A percentile compares a stretch with the other conserved stretches of the same genome.
Conservation (phyloP, 75 land plant genomes). For the Selaginella tamariscina region DNA sequence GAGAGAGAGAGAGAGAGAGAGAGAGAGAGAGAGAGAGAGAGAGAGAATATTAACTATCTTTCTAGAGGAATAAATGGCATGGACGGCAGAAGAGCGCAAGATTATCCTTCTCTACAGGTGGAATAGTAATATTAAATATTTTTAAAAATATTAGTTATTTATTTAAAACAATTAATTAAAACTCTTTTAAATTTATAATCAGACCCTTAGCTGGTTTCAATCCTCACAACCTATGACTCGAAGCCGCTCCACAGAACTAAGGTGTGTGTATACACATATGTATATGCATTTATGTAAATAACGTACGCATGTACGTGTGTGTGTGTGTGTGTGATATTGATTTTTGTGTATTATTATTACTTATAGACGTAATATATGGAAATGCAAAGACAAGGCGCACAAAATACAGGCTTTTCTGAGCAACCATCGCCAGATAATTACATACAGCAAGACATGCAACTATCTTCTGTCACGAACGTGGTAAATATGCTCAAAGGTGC, state of each 20-base stretch:
- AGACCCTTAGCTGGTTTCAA: constrained; percentile 13
- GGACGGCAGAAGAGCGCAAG: neutral
- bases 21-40: neutral
- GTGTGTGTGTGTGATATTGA: neutral
- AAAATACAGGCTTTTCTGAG: neutral
- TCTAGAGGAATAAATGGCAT: neutral
- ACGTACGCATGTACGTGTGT: too few relatives aligned
- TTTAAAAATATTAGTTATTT: neutral
- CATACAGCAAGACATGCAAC: neutral
- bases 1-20: neutral
- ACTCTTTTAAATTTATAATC: neutral
- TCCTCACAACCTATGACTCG: constrained; percentile 14
- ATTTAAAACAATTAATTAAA: neutral
- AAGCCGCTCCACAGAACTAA: constrained; percentile 20
- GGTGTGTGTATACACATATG: too few relatives aligned
- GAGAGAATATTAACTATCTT: neutral
- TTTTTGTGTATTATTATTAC: neutral
- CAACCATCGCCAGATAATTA: neutral
- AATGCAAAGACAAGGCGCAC: neutral
- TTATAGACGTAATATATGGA: neutral
- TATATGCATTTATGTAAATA: too few relatives aligned
- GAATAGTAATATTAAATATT: too few relatives aligned
- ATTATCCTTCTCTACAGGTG: neutral
- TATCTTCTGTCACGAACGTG: constrained; percentile 9
- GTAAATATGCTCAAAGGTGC: constrained; percentile 20